phyloP scores from a whole-genome alignment of 2,329 filamentous ascomycete genomes.

The Neonectria sp. region DNA sequence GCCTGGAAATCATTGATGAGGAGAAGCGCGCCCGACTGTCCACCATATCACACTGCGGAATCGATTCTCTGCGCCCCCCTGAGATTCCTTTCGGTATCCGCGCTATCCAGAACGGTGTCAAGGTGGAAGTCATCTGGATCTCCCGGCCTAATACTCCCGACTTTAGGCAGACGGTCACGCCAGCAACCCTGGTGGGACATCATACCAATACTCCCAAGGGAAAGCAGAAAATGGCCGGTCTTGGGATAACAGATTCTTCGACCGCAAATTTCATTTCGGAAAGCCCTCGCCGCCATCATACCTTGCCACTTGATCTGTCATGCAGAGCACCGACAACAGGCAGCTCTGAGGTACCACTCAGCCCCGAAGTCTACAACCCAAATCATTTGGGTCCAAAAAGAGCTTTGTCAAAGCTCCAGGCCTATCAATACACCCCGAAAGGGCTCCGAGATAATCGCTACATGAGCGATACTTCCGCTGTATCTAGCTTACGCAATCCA shows the following conservation, averaged over 20 bases:
- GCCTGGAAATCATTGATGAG: constrained; percentile 75
- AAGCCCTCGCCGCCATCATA: background rate
- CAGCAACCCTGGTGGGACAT: constrained; percentile 43
- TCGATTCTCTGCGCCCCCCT: constrained; percentile 56
- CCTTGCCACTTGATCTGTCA: constrained; percentile 1
- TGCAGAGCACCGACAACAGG: constrained; percentile 26
- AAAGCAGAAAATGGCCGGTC: constrained; percentile 39
- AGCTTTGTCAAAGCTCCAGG: background rate
- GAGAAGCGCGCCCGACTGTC: constrained; percentile 70
- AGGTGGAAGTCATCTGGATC: constrained; percentile 89
- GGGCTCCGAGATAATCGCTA: constrained; percentile 4
- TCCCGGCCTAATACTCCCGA: constrained; percentile 65
- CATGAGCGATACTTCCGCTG: constrained; percentile 15
- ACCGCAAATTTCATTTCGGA: constrained; percentile 9
- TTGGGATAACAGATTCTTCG: constrained; percentile 17
- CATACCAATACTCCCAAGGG: constrained; percentile 34
- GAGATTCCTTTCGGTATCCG: constrained; percentile 89
- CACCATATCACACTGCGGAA: constrained; percentile 70
- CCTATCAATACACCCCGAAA: constrained; percentile 2
- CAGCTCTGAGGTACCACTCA: constrained; percentile 7
- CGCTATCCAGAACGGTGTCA: constrained; percentile 85
- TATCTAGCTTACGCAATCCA: constrained; percentile 27
- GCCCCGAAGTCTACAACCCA: background rate
- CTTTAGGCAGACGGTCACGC: constrained; percentile 41
- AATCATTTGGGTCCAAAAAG: background rate